phyloP scores from a whole-genome alignment of 2,329 filamentous ascomycete species.

The Drechmeria coniospora region DNA sequence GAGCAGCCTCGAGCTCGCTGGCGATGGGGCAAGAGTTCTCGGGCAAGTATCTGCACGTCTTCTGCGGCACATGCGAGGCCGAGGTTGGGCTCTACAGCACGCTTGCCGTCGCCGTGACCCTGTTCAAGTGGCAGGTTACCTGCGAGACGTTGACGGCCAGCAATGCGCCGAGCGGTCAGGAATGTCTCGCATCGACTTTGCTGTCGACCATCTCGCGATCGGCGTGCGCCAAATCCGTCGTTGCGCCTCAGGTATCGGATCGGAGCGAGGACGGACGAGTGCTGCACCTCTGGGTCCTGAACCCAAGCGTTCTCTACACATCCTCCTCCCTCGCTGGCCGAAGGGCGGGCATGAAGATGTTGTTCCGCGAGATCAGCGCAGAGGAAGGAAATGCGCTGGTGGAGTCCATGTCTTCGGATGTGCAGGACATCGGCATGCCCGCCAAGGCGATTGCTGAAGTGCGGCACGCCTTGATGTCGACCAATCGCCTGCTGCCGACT shows the following conservation, averaged over 20 bases:
- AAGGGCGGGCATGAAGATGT: constrained; percentile 33
- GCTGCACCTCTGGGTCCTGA: constrained; percentile 40
- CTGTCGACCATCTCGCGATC: constrained; percentile 38
- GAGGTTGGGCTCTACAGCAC: constrained; percentile 33
- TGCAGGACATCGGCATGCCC: constrained; percentile 45
- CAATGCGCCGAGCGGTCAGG: constrained; percentile 22
- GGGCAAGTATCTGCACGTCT: constrained; percentile 21
- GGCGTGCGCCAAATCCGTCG: constrained; percentile 39
- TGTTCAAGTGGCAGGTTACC: constrained; percentile 44
- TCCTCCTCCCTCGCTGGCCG: constrained; percentile 19
- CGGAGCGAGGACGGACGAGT: constrained; percentile 7
- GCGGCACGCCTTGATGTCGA: constrained; percentile 26
- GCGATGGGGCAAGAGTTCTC: constrained; percentile 10
- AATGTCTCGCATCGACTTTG: constrained; percentile 38
- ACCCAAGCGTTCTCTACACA: constrained; percentile 36
- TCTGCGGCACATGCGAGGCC: constrained; percentile 28
- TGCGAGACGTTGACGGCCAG: constrained; percentile 16
- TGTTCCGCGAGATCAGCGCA: constrained; percentile 29
- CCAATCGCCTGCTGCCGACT: constrained; percentile 35
- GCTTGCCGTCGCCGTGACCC: constrained; percentile 27
- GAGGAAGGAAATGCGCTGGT: constrained; percentile 31
- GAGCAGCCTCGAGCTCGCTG: constrained; percentile 13
- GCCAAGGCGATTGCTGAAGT: constrained; percentile 30
- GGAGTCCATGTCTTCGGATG: constrained; percentile 35
- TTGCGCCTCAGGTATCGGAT: constrained; percentile 20